These are phyloP conservation scores for Pseudozyma hubeiensis DNA, from an alignment of 1,284 basidiomycete genomes.

Conservation along the genomic window DNA sequence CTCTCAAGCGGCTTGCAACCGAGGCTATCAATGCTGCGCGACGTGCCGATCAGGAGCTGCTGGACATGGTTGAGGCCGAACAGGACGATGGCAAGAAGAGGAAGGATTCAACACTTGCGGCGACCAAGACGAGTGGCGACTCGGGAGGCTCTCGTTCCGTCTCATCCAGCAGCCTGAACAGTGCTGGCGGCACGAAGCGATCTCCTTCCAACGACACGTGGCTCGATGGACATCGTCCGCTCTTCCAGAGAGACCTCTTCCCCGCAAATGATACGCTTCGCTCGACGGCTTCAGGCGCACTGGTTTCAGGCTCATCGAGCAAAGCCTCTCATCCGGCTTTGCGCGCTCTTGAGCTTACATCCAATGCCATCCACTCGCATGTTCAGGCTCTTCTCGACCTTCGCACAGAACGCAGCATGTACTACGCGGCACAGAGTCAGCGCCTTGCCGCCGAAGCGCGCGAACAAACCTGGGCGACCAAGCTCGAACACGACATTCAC, in stretches of 20 bases:
- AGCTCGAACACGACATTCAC: conserved; percentile 31
- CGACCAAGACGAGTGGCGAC: conserved; percentile 15
- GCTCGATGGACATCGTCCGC: conserved; percentile 36
- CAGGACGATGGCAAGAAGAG: conserved; percentile 39
- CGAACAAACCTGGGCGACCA: conserved; percentile 28
- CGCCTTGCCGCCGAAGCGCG: conserved; percentile 16
- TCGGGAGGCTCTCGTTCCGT: conserved; percentile 18
- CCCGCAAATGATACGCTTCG: conserved; percentile 40
- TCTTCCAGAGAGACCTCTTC: conserved; percentile 54
- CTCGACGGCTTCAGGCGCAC: conserved; percentile 21
- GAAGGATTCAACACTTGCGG: not conserved
- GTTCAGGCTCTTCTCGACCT: conserved; percentile 41
- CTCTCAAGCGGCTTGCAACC: conserved; percentile 48
- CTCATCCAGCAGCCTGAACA: conserved; percentile 17
- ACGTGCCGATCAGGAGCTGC: conserved; percentile 34
- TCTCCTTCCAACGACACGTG: conserved; percentile 23
- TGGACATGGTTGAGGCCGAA: conserved; percentile 46
- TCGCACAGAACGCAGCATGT: conserved; percentile 29
- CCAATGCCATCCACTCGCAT: conserved; percentile 30
- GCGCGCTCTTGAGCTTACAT: conserved; percentile 31
- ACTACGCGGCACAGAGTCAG: conserved; percentile 18
- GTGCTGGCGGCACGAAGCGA: conserved; percentile 6
- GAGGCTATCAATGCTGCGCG: conserved; percentile 51
- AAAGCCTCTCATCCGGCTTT: conserved; percentile 34
- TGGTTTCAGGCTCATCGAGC: conserved; percentile 26